These are phyloP conservation scores for Kalmanozyma brasiliensis DNA, from an alignment of 1,284 basidiomycete species.

Conservation along the genomic window DNA sequence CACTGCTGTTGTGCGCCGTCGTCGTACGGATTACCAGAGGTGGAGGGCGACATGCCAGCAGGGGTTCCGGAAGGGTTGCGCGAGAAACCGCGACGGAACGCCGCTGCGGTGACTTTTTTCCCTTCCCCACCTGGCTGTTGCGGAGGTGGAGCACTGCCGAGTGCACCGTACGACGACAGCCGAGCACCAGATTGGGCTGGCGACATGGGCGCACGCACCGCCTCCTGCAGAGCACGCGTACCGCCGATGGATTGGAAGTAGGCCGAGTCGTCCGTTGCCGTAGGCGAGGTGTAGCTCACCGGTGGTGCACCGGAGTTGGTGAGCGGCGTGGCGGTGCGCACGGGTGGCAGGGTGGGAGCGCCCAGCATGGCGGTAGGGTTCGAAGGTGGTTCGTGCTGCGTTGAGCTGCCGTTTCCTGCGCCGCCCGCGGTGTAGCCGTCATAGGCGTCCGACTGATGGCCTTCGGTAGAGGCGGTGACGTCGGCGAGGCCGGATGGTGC, in stretches of 20 bases:
- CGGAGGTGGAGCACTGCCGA: conserved; percentile 9
- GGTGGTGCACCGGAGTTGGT: conserved; percentile 28
- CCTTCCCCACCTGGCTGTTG: conserved; percentile 26
- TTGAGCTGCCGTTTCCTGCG: not conserved
- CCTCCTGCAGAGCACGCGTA: conserved; percentile 57
- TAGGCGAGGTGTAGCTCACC: conserved; percentile 9
- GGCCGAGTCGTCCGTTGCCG: conserved; percentile 32
- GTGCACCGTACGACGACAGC: conserved; percentile 32
- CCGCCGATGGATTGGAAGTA: conserved; percentile 60
- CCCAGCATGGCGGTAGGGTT: conserved; percentile 23
- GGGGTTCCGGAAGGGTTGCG: conserved; percentile 37
- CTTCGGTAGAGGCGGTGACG: conserved; percentile 22
- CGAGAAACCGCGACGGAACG: conserved; percentile 58
- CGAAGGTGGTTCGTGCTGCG: conserved; percentile 8
- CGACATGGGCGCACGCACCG: conserved; percentile 50
- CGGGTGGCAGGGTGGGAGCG: conserved; percentile 49
- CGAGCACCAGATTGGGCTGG: conserved; percentile 12
- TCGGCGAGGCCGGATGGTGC: not conserved
- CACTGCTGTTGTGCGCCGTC: conserved; percentile 13
- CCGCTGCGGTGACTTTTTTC: conserved; percentile 62
- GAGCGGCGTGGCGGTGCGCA: conserved; percentile 45
- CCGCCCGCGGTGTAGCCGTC: conserved; percentile 32
- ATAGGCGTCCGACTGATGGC: conserved; percentile 40
- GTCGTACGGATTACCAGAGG: conserved; percentile 7
- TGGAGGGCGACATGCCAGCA: not conserved